Evolutionary conservation across 768 basidiomycete genomes (phyloP).

Genomic region (Rhizopogon sp.): DNA sequence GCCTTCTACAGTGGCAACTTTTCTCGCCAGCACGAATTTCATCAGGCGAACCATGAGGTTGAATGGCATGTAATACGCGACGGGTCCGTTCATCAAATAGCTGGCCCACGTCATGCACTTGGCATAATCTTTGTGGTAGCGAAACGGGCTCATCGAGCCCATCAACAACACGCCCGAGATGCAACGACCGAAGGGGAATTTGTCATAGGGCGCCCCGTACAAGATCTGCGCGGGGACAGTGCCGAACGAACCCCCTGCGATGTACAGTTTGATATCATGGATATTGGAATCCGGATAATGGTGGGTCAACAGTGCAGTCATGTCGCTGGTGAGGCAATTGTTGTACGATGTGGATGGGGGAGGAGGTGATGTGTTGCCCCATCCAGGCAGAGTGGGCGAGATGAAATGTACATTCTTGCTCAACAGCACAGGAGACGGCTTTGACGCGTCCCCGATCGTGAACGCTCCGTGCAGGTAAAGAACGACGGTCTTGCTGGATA

Average conservation of each 20-base stretch:
- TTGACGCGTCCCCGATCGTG: constrained; percentile 39
- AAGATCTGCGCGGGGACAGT: constrained; percentile 52
- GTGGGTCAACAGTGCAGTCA: constrained; percentile 42
- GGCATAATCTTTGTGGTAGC: constrained; percentile 39
- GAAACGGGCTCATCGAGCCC: constrained; percentile 42
- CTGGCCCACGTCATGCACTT: constrained; percentile 40
- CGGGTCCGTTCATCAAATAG: constrained; percentile 45
- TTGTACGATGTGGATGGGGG: constrained; percentile 31
- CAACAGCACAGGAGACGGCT: constrained; percentile 27
- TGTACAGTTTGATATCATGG: constrained; percentile 38
- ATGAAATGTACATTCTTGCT: constrained; percentile 41
- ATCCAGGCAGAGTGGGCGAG: constrained; percentile 52
- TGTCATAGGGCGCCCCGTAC: constrained; percentile 44
- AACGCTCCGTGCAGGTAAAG: constrained; percentile 55
- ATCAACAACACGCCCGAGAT: constrained; percentile 45
- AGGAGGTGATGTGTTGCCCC: constrained; percentile 49
- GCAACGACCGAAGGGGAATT: constrained; percentile 44
- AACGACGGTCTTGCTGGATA: constrained; percentile 42
- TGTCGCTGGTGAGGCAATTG: constrained; percentile 37
- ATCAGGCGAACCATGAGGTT: constrained; percentile 29
- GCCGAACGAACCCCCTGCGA: constrained; percentile 52
- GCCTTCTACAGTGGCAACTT: constrained; percentile 32
- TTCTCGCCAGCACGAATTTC: constrained; percentile 24
- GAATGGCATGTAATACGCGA: constrained; percentile 37
- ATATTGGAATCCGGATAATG: constrained; percentile 37